Evolutionary conservation across 306 rosid genomes (phyloP).

Genomic region (Hippophae rhamnoides): DNA sequence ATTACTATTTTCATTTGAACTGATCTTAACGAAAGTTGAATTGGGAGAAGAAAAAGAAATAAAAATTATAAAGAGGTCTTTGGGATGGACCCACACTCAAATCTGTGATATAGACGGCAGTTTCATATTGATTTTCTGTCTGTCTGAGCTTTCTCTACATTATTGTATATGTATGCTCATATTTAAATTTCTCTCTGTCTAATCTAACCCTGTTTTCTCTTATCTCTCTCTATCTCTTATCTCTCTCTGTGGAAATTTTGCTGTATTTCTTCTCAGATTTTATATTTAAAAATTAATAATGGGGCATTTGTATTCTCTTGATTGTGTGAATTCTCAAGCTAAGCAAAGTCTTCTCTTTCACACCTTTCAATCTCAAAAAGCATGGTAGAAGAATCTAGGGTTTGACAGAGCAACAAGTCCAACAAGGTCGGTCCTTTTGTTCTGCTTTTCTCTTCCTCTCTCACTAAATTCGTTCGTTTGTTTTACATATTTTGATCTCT

Average conservation of each 20-base stretch:
- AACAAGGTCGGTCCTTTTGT: constrained; percentile 47
- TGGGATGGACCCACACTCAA: constrained; percentile 56
- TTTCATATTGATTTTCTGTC: constrained; percentile 28
- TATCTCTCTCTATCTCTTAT: constrained; percentile 8
- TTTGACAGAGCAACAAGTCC: constrained; percentile 45
- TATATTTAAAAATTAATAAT: constrained; percentile 23
- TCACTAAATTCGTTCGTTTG: constrained; percentile 23
- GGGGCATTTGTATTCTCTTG: constrained; percentile 50
- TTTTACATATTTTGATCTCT: constrained; percentile 13
- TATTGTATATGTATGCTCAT: constrained; percentile 13
- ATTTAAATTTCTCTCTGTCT: neutral
- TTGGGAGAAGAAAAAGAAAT: constrained; percentile 10
- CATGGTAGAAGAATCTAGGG: constrained; percentile 83
- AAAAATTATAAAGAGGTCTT: constrained; percentile 66
- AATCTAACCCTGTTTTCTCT: neutral
- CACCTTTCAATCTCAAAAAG: constrained; percentile 58
- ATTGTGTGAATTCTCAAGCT: constrained; percentile 46
- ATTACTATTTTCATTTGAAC: too few species aligned
- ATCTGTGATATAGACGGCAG: constrained; percentile 82
- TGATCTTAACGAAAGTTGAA: constrained; percentile 29
- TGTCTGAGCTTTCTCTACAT: constrained; percentile 47
- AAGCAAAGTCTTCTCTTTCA: constrained; percentile 57
- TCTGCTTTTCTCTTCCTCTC: constrained; percentile 23
- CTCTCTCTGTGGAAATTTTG: neutral
- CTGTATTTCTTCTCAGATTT: neutral